Conservation (phyloP, 1,284 basidiomycete species). For the Wolfiporia cocos region DNA sequence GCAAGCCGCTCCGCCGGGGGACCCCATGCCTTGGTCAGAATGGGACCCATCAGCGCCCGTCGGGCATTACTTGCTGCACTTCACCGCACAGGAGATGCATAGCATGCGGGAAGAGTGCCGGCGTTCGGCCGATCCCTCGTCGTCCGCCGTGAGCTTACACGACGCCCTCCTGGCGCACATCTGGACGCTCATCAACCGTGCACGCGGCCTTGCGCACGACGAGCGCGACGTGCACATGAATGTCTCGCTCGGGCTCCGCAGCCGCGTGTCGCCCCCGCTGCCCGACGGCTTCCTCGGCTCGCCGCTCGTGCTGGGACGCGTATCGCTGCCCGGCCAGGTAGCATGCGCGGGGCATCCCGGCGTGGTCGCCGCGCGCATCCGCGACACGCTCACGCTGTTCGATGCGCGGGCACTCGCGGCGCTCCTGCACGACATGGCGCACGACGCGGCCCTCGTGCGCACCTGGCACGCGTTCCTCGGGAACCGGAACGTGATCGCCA, state of each 20-base stretch:
- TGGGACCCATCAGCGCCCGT: slow-evolving; percentile 30
- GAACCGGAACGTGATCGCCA: slow-evolving; percentile 29
- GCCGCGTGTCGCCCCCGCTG: slow-evolving; percentile 23
- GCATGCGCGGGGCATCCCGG: slow-evolving; percentile 8
- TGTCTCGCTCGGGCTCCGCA: slow-evolving; percentile 29
- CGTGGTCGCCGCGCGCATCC: slow-evolving; percentile 25
- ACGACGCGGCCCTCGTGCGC: slow-evolving; percentile 24
- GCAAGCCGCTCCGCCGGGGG: slow-evolving; percentile 20
- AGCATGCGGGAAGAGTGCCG: slow-evolving; percentile 26
- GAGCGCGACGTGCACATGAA: slow-evolving; percentile 19
- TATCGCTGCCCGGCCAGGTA: slow-evolving; percentile 7
- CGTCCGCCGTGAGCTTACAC: slow-evolving; percentile 27
- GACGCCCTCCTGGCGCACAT: slow-evolving; percentile 38
- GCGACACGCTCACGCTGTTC: slow-evolving; percentile 24
- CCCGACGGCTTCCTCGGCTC: slow-evolving; percentile 31
- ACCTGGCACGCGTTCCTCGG: slow-evolving; percentile 37
- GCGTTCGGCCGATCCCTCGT: slow-evolving; percentile 2
- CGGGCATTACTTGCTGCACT: slow-evolving; percentile 29
- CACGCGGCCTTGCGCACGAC: slow-evolving; percentile 21
- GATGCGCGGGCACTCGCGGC: slow-evolving; percentile 22
- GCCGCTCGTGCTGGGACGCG: slow-evolving; percentile 26
- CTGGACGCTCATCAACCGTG: slow-evolving; percentile 33
- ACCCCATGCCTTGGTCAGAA: slow-evolving; percentile 30
- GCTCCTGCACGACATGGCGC: slow-evolving; percentile 33
- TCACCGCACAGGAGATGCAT: slow-evolving; percentile 28